A percentile compares a stretch with the other conserved stretches of the same genome.
phyloP scores from a whole-genome alignment of 179 eudicot genomes.

The Beta corolliflora region DNA sequence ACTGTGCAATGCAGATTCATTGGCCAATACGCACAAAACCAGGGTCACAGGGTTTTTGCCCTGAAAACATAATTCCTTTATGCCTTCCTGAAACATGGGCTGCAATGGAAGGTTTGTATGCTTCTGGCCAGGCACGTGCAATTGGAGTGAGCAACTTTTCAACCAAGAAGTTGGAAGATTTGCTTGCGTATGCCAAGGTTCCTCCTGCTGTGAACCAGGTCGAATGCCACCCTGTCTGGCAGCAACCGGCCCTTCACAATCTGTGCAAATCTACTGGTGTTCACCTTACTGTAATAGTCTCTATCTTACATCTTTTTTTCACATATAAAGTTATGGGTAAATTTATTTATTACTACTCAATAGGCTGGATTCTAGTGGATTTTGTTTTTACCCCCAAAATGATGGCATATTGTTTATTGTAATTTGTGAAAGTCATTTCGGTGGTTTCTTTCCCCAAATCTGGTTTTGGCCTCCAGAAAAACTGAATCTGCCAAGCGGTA shows the following conservation, averaged over 20 bases:
- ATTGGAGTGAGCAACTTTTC: conserved; percentile 74
- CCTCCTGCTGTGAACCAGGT: conserved; percentile 74
- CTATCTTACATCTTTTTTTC: neutral
- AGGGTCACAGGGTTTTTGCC: conserved; percentile 36
- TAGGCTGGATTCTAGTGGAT: too few species aligned
- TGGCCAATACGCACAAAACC: conserved; percentile 59
- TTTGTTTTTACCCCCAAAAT: too few species aligned
- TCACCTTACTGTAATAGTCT: conserved; percentile 48
- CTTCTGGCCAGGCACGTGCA: conserved; percentile 61
- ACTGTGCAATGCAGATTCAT: conserved; percentile 42
- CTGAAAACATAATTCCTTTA: conserved; percentile 36
- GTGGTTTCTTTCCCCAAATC: too few species aligned
- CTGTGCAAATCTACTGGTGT: conserved; percentile 53
- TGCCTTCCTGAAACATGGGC: conserved; percentile 58
- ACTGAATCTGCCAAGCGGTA: too few species aligned
- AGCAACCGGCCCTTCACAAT: conserved; percentile 51
- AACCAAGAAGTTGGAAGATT: conserved; percentile 51
- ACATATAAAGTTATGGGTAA: neutral
- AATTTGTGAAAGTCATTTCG: too few species aligned
- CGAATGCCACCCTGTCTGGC: conserved; percentile 72
- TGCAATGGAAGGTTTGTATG: conserved; percentile 63
- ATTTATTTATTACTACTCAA: too few species aligned
- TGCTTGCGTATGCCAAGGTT: conserved; percentile 44
- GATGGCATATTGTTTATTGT: too few species aligned
- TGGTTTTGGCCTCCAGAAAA: too few species aligned